phyloP scores from a whole-genome alignment of 78 protist species.

The Tieghemostelium lacteum region DNA sequence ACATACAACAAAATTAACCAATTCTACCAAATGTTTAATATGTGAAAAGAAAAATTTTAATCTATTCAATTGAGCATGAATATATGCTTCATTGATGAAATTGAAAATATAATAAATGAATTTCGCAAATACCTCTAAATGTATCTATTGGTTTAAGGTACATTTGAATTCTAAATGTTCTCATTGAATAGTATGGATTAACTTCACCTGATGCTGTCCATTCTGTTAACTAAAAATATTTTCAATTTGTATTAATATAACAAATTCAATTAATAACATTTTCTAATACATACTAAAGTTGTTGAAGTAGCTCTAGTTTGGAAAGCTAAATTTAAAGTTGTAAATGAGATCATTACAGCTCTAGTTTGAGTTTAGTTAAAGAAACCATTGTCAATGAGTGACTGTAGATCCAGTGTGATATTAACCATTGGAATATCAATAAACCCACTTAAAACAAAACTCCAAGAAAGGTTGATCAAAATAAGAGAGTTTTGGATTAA shows the following conservation, averaged over 20 bases:
- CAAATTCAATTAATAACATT: background rate
- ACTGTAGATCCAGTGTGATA: too few species aligned
- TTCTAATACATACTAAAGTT: background rate
- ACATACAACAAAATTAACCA: constrained; percentile 40
- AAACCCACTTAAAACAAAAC: too few species aligned
- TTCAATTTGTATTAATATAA: too few species aligned
- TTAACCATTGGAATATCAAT: too few species aligned
- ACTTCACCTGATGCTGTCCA: constrained; percentile 38
- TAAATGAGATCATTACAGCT: constrained; percentile 29
- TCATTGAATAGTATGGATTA: constrained; percentile 43
- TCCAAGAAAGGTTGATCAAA: too few species aligned
- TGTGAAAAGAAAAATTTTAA: background rate
- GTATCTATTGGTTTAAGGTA: constrained; percentile 26
- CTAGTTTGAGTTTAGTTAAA: constrained; percentile 21
- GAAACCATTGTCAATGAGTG: too few species aligned
- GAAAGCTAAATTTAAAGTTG: background rate
- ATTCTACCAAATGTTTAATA: constrained; percentile 34
- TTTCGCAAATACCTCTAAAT: constrained; percentile 52
- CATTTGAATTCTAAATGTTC: constrained; percentile 60
- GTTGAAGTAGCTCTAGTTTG: constrained; percentile 14
- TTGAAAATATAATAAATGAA: constrained; percentile 15
- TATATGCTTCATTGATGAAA: constrained; percentile 56
- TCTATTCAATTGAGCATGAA: constrained; percentile 37
- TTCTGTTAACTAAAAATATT: constrained; percentile 9
- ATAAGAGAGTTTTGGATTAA: too few species aligned